phyloP scores from a whole-genome alignment of 352 stramenopile genomes.

The Phytopythium chamaehyphon region DNA sequence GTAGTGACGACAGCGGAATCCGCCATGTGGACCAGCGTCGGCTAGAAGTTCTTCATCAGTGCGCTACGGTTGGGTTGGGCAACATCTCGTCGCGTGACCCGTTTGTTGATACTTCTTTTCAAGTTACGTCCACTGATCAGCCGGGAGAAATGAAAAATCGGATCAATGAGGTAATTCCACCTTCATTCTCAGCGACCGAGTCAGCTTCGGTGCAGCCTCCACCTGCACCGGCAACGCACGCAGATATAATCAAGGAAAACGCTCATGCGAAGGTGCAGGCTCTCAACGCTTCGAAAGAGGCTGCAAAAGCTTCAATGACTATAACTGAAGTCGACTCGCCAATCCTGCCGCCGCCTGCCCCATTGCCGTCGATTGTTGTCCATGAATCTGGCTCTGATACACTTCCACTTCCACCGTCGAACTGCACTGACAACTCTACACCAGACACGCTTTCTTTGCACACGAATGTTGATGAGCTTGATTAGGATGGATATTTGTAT shows the following conservation, averaged over 20 bases:
- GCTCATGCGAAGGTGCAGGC: not conserved
- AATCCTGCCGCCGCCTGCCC: too few species aligned
- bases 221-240: not conserved
- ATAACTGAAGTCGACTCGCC: too few species aligned
- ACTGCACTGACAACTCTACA: constrained; percentile 1
- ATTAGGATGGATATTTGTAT: constrained; percentile 14
- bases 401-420: constrained; percentile 12
- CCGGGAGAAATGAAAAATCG: not conserved
- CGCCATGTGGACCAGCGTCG: constrained; percentile 38
- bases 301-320: not conserved
- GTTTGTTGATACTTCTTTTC: constrained; percentile 51
- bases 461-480: constrained; percentile 52
- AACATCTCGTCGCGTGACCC: constrained; percentile 26
- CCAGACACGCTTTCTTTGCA: constrained; percentile 5
- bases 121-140: constrained; percentile 4
- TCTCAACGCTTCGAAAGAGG: constrained; percentile 1
- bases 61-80: constrained; percentile 50
- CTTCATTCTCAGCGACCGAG: constrained; percentile 1
- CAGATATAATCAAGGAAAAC: not conserved
- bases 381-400: too few species aligned
- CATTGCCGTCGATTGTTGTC: too few species aligned
- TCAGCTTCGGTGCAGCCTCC: not conserved
- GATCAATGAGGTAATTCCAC: not conserved
- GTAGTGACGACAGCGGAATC: constrained; percentile 16
- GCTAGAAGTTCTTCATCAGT: constrained; percentile 69